Percentiles rank a stretch among this genome's conserved stretches.
Conservation (phyloP, 2,329 filamentous ascomycete species). For the Colletotrichum graminicola region DNA sequence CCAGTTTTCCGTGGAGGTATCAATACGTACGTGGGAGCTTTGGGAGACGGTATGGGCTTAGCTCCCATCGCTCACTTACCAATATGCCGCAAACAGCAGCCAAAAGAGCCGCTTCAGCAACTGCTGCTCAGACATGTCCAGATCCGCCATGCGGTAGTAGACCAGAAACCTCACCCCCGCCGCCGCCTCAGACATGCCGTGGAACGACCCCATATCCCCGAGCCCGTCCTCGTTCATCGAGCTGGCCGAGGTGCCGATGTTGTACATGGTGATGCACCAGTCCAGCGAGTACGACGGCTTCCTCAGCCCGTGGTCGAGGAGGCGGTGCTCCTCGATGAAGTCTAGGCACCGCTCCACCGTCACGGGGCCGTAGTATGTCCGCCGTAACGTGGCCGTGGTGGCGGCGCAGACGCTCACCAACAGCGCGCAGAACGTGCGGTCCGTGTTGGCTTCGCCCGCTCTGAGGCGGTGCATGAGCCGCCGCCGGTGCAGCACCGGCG, state of each 20-base stretch:
- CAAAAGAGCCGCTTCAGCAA: conserved; percentile 52
- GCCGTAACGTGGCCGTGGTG: conserved; percentile 49
- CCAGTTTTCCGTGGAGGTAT: neutral
- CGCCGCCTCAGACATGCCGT: conserved; percentile 46
- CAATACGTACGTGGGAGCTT: neutral
- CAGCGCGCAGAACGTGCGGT: conserved; percentile 50
- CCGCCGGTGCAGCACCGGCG: conserved; percentile 50
- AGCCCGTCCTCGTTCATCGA: conserved; percentile 40
- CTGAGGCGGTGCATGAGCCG: conserved; percentile 48
- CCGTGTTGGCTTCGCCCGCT: conserved; percentile 44
- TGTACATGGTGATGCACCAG: conserved; percentile 54
- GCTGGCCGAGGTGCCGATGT: conserved; percentile 47
- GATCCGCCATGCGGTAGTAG: conserved; percentile 46
- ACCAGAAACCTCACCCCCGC: conserved; percentile 49
- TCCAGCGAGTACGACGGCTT: conserved; percentile 48
- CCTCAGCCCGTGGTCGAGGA: conserved; percentile 43
- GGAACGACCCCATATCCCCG: conserved; percentile 40
- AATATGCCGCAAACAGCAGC: conserved; percentile 48
- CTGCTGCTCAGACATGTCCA: conserved; percentile 48
- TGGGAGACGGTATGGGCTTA: too few species aligned
- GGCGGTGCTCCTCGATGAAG: conserved; percentile 47
- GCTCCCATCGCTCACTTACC: conserved; percentile 11
- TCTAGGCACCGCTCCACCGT: conserved; percentile 48
- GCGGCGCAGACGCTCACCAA: conserved; percentile 53
- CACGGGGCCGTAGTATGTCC: conserved; percentile 46